A percentile compares a stretch with the other conserved stretches of the same genome.
phyloP scores from a whole-genome alignment of 225 moss, liverwort and hornwort genomes.

The Bryoerythrophyllum caledonicum region DNA sequence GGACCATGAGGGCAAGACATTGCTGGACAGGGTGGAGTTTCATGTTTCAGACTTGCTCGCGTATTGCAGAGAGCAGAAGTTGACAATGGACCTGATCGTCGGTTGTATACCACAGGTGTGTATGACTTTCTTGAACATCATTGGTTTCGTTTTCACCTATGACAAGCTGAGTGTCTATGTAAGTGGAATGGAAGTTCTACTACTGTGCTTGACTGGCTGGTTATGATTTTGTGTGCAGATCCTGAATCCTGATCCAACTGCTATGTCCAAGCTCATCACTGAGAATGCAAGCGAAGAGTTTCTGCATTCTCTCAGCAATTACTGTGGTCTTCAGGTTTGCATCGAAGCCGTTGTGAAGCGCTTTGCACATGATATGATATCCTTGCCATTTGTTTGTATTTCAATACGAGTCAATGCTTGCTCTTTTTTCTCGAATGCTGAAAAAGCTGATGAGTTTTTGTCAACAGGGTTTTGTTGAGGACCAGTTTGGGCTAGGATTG shows the following conservation, averaged over 20 bases:
- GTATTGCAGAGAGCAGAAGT: slow-evolving; percentile 76
- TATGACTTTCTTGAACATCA: background rate
- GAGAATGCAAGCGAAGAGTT: slow-evolving; percentile 98
- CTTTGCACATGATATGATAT: background rate
- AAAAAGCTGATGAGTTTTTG: slow-evolving; percentile 5
- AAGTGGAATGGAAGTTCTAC: background rate
- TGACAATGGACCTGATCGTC: slow-evolving; percentile 92
- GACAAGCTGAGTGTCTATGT: background rate
- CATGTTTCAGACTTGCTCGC: slow-evolving; percentile 93
- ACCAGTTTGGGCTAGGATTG: slow-evolving; percentile 97
- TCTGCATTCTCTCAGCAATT: slow-evolving; percentile 89
- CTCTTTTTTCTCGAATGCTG: background rate
- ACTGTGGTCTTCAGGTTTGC: slow-evolving; percentile 92
- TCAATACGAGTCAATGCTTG: background rate
- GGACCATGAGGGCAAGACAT: slow-evolving; percentile 83
- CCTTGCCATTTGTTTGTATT: background rate
- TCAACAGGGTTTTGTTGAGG: slow-evolving; percentile 94
- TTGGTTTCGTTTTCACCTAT: background rate
- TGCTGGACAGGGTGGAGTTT: slow-evolving; percentile 94
- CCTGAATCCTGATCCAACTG: slow-evolving; percentile 91
- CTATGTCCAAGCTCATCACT: slow-evolving; percentile 89
- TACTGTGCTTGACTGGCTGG: background rate
- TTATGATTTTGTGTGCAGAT: slow-evolving; percentile 50
- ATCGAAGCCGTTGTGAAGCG: background rate
- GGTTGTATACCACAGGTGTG: slow-evolving; percentile 99